Conservation (phyloP, 164 flowering plant genomes). For the Aristolochia fimbriata region DNA sequence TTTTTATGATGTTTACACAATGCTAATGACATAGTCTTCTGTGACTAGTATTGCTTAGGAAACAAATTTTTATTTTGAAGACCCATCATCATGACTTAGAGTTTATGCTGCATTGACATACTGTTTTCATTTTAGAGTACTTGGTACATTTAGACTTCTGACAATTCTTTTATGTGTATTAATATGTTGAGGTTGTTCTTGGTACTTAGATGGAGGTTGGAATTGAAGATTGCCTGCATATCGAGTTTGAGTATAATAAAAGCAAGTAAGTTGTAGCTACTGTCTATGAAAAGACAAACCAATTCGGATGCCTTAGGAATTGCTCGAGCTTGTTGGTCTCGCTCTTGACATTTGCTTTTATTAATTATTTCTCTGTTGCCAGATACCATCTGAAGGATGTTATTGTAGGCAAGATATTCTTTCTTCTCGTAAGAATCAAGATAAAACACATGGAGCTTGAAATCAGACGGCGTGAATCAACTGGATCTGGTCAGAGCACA, state of each 20-base stretch:
- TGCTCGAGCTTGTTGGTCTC: no score
- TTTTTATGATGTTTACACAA: not conserved
- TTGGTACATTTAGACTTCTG: no score
- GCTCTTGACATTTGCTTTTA: not conserved
- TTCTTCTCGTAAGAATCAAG: conserved; percentile 92
- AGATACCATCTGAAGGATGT: conserved; percentile 97
- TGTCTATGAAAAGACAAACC: not conserved
- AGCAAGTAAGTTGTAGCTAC: conserved; percentile 61
- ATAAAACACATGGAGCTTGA: conserved; percentile 95
- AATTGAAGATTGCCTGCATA: conserved; percentile 92
- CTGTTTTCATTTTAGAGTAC: no score
- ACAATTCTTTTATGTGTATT: not conserved
- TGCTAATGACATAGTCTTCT: no score
- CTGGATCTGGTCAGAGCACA: conserved; percentile 89
- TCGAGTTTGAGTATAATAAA: conserved; percentile 91
- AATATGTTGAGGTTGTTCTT: no score
- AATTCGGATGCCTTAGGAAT: not conserved
- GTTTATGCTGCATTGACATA: not conserved
- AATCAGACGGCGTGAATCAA: conserved; percentile 91
- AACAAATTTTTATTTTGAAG: not conserved
- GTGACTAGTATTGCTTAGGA: not conserved
- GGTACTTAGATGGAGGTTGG: conserved; percentile 91
- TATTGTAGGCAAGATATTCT: conserved; percentile 84
- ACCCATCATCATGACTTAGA: not conserved
- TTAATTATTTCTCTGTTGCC: conserved; percentile 7